Evolutionary conservation across 257 asterid species (phyloP).

Genomic region (Plantago elongata): DNA sequence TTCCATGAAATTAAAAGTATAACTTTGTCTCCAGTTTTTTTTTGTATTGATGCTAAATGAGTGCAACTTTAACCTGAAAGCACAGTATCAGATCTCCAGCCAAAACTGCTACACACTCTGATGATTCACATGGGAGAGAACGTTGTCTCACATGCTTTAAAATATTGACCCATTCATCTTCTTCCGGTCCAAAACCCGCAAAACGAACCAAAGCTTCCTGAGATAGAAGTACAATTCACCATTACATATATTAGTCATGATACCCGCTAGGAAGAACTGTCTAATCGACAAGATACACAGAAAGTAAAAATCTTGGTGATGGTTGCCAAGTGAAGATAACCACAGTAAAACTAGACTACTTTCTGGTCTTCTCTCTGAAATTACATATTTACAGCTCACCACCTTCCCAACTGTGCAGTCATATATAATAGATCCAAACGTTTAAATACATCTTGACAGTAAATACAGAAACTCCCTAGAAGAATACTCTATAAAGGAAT

Average conservation of each 20-base stretch:
- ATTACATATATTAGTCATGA: not conserved
- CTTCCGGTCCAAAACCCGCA: conserved; percentile 93
- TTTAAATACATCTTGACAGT: no score
- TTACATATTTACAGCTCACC: no score
- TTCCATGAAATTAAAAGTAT: not conserved
- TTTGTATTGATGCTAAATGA: conserved; percentile 7
- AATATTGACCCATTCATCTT: conserved; percentile 94
- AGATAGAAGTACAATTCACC: conserved; percentile 20
- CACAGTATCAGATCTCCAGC: conserved; percentile 82
- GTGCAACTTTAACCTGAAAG: conserved; percentile 66
- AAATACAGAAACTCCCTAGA: no score
- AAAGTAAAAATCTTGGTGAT: not conserved
- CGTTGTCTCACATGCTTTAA: conserved; percentile 80
- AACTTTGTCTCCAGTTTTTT: not conserved
- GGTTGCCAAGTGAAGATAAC: not conserved
- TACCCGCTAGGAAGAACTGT: not conserved
- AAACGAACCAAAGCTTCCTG: conserved; percentile 97
- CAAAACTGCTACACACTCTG: conserved; percentile 88
- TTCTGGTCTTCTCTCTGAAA: no score
- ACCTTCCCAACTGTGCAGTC: no score
- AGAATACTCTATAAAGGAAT: no score
- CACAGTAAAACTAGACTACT: not conserved
- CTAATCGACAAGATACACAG: not conserved
- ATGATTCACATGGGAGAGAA: conserved; percentile 94
- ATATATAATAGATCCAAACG: no score